A percentile compares a stretch with the other conserved stretches of the same genome.
Evolutionary conservation across 164 flowering plant genomes (phyloP).

Genomic region (Magnolia sinica): DNA sequence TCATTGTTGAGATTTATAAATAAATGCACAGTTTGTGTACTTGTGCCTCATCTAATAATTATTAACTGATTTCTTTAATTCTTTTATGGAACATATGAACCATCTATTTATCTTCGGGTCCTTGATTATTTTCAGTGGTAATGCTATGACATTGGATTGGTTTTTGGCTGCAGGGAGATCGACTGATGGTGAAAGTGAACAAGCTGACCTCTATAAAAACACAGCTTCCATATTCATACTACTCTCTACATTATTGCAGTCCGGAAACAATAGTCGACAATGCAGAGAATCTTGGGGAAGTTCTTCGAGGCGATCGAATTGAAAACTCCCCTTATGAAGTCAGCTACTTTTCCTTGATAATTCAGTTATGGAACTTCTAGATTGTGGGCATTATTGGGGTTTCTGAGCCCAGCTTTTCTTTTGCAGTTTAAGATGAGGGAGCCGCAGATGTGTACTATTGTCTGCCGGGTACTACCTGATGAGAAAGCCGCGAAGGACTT

Average conservation of each 20-base stretch:
- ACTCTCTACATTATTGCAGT: slow-evolving; percentile 72
- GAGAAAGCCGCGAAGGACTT: slow-evolving; percentile 74
- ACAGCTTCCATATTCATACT: slow-evolving; percentile 91
- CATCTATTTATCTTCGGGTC: neutral
- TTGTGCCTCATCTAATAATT: neutral
- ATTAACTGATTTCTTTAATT: neutral
- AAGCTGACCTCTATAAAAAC: slow-evolving; percentile 85
- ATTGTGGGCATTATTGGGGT: slow-evolving; percentile 1
- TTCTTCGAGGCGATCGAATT: slow-evolving; percentile 97
- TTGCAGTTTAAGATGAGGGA: slow-evolving; percentile 87
- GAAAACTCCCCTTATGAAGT: slow-evolving; percentile 87
- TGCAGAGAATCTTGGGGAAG: slow-evolving; percentile 98
- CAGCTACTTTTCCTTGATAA: slow-evolving; percentile 15
- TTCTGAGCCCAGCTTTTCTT: slow-evolving; percentile 20
- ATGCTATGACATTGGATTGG: neutral
- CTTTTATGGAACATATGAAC: neutral
- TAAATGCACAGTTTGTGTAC: neutral
- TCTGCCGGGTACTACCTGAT: slow-evolving; percentile 52
- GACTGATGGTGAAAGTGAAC: slow-evolving; percentile 80
- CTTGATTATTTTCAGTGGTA: too few relatives aligned
- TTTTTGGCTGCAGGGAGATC: slow-evolving; percentile 55
- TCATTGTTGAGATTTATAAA: too few relatives aligned
- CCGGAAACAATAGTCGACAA: slow-evolving; percentile 68
- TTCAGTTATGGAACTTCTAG: neutral
- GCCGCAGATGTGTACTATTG: slow-evolving; percentile 72